Conservation (phyloP, 2,329 filamentous ascomycete genomes). For the Colletotrichum endophyticum region DNA sequence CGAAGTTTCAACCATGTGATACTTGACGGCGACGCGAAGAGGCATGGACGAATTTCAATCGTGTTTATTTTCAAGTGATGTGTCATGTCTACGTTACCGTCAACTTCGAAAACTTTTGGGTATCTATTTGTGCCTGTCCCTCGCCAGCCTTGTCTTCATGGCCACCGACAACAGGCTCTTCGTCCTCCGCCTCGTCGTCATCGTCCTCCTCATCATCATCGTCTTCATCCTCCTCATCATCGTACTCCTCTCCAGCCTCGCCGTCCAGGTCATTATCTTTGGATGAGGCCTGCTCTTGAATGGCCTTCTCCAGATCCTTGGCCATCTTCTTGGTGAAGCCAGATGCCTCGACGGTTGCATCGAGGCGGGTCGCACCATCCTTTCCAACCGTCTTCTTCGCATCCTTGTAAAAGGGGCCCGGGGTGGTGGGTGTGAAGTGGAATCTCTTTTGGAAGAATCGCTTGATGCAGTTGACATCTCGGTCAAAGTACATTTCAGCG, state of each 20-base stretch:
- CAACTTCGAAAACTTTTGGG: slow-evolving; percentile 20
- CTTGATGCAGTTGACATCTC: slow-evolving; percentile 95
- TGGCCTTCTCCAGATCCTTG: slow-evolving; percentile 90
- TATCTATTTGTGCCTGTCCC: slow-evolving; percentile 26
- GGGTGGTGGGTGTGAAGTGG: slow-evolving; percentile 80
- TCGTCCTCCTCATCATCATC: slow-evolving; percentile 17
- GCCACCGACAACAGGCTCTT: slow-evolving; percentile 5
- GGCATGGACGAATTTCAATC: not conserved
- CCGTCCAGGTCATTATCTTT: slow-evolving; percentile 40
- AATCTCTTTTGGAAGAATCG: slow-evolving; percentile 91
- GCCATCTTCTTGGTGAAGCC: slow-evolving; percentile 98
- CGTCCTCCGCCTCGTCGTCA: slow-evolving; percentile 31
- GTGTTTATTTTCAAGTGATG: not conserved
- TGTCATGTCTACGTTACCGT: slow-evolving; percentile 8
- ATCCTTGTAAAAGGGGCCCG: slow-evolving; percentile 85
- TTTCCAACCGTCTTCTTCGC: slow-evolving; percentile 76
- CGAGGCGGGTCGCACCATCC: slow-evolving; percentile 72
- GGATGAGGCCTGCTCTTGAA: slow-evolving; percentile 73
- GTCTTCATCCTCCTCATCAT: slow-evolving; percentile 23
- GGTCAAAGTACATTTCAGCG: slow-evolving; percentile 96
- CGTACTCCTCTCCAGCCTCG: slow-evolving; percentile 35
- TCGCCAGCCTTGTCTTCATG: slow-evolving; percentile 24
- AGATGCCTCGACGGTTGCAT: slow-evolving; percentile 88
- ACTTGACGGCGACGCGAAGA: not conserved
- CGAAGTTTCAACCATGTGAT: not conserved